Base-by-base conservation (phyloP, 768 basidiomycete genomes). In the Tricholomella constricta region DNA sequence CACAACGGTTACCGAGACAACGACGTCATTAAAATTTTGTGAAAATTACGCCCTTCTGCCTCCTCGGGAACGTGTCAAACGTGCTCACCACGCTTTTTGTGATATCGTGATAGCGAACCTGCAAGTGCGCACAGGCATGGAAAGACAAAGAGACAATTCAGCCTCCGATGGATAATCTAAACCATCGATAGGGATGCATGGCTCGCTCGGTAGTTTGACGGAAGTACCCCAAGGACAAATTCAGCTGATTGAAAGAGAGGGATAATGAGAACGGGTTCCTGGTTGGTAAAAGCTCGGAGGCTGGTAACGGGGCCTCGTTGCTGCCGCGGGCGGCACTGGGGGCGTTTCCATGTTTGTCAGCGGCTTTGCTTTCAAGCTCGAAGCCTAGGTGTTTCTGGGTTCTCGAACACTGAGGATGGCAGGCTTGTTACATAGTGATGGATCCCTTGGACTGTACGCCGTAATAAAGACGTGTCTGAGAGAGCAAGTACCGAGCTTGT, bases 1-100 rank as follows among this genome's bases (percentile, higher is more conserved):
- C 37, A 45, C 38, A 51, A 51, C 58, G 61, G 61, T 62, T 62
- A 57, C 61, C 58, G 61, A 51, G 61, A 51, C 58, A 51, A 62
- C 60, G 32, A 55, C 51, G 56, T 60, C 60, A 56, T 48, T 5
- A 25, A 20, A 22, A 15, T 29, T 17, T 41, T 22, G 27, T 32
- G 26, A 35, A 45, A 32, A 32, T 32, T n/a, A n/a, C 36, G 51
- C 49, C 48, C 52, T 46, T 32, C 51, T 38, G 35, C 15, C 22
- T 14, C 36, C 47, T 43, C 44, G 44, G 59, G 52, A 52, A 52
- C 45, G 38, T 57, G 36, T 48, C 45, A 42, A 54, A 22, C 49
- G 10, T 51, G 48, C 48, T 29, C 37, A 6, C 32, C 41, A 48
- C 38, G 48, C 51, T 45, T 43, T 45, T 43, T 37, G 11, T 40